Evolutionary conservation across 306 rosid species (phyloP), one percentile per base, ranked within the genome.

Genomic region (Vigna nakashimae): DNA sequence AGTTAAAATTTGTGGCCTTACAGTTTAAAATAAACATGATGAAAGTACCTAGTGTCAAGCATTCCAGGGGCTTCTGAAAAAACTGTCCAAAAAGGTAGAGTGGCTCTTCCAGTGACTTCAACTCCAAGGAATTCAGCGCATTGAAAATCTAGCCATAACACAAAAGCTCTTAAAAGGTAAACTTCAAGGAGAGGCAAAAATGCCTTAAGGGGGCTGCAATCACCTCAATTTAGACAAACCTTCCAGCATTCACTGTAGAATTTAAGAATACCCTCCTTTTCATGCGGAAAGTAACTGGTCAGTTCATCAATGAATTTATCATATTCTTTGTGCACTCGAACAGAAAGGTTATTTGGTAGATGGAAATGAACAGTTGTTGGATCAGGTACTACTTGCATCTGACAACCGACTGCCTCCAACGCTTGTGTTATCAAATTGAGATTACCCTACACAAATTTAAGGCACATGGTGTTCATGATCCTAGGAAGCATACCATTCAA

Each of bases 31-130:
- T 22, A 50, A 63, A 76, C 51, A 82, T 55, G 66, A 36, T 18
- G 14, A 24, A 82, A 78, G 83, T 88, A 94, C 98, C 98, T 68
- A 94, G 88, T 59, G 98, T 94, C 82, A 94, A 85, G 92, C 97
- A 90, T 83, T 89, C 95, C 40, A 87, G 48, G 1, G 98, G 97
- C 91, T 89, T 94, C 89, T 84, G 91, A 57, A 94, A 90, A 83
- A 94, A 94, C 85, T 94, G 98, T 79, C 97, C 93, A 11, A 92
- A 90, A 82, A 92, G 98, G 85, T 94, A 94, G 86, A 92, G 86
- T 42, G 98, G 98, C 89, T 94, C 98, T 86, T 94, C 98, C 1
- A 94, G 92, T 20, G 97, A 94, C 89, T 94, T 94, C 86, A 92
- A 66, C 82, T 94, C 97, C 91, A 94, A 86, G 8, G 97, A 92